Evolutionary conservation across 345 rosid genomes (phyloP).

Genomic region (Firmiana major): DNA sequence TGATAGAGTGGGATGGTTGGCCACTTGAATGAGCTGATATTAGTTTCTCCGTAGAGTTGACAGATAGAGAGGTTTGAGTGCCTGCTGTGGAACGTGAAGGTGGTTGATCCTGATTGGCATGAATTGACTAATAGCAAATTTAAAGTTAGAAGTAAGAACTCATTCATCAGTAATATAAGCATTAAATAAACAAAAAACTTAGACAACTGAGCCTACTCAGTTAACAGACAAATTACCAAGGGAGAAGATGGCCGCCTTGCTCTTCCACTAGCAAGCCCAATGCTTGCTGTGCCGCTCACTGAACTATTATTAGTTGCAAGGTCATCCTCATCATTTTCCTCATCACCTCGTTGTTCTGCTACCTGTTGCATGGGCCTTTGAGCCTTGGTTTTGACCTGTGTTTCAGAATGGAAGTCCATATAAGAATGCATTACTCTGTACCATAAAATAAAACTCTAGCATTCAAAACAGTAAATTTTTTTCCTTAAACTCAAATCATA

Average conservation of each 20-base stretch:
- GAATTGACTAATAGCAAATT: slow-evolving; percentile 51
- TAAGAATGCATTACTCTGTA: slow-evolving; percentile 3
- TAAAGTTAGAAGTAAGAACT: slow-evolving; percentile 4
- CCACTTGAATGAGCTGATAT: slow-evolving; percentile 26
- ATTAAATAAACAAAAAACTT: neutral
- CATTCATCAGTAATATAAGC: slow-evolving; percentile 1
- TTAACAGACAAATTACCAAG: slow-evolving; percentile 33
- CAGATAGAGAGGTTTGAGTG: slow-evolving; percentile 29
- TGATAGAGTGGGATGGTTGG: neutral
- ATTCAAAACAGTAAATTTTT: neutral
- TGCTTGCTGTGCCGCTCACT: slow-evolving; percentile 29
- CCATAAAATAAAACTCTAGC: neutral
- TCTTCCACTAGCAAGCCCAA: slow-evolving; percentile 53
- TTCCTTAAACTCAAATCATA: neutral
- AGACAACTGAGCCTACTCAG: neutral
- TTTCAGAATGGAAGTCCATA: slow-evolving; percentile 3
- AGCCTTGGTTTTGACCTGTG: slow-evolving; percentile 41
- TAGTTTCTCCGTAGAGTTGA: slow-evolving; percentile 37
- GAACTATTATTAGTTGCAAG: slow-evolving; percentile 15
- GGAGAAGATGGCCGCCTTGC: slow-evolving; percentile 42
- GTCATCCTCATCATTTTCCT: slow-evolving; percentile 35
- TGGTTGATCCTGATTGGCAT: slow-evolving; percentile 52
- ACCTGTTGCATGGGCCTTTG: slow-evolving; percentile 30
- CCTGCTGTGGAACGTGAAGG: slow-evolving; percentile 39
- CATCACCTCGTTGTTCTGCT: slow-evolving; percentile 27